Conservation (phyloP, 2,329 filamentous ascomycete genomes). For the Emmonsia crescens region DNA sequence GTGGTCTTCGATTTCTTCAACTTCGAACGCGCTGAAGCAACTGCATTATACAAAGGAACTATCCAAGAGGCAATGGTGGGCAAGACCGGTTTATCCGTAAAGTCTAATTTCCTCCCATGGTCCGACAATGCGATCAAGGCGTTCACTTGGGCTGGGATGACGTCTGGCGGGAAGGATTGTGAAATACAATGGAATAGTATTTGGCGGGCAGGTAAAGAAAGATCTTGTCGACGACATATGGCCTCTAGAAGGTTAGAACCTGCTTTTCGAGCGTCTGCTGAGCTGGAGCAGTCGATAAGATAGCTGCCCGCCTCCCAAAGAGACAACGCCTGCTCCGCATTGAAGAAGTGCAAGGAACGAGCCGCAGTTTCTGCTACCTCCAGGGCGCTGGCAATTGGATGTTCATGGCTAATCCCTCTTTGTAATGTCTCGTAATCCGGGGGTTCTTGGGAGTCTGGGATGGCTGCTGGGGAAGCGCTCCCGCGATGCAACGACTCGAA, state of each 20-base stretch:
- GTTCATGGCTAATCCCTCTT: slow-evolving; percentile 24
- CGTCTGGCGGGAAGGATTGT: slow-evolving; percentile 24
- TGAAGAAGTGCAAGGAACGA: slow-evolving; percentile 26
- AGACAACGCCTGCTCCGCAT: slow-evolving; percentile 29
- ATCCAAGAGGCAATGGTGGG: slow-evolving; percentile 31
- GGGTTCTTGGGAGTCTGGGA: slow-evolving; percentile 27
- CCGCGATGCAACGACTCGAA: slow-evolving; percentile 34
- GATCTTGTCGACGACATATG: slow-evolving; percentile 29
- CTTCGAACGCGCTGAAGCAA: slow-evolving; percentile 27
- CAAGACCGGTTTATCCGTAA: slow-evolving; percentile 28
- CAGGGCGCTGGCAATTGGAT: slow-evolving; percentile 25
- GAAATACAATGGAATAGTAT: slow-evolving; percentile 28
- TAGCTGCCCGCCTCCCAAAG: slow-evolving; percentile 32
- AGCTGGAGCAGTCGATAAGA: slow-evolving; percentile 26
- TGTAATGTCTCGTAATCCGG: slow-evolving; percentile 31
- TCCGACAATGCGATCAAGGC: slow-evolving; percentile 32
- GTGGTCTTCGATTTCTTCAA: slow-evolving; percentile 26
- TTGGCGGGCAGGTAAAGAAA: slow-evolving; percentile 25
- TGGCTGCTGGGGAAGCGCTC: slow-evolving; percentile 23
- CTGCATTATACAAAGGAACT: slow-evolving; percentile 28
- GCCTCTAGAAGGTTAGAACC: slow-evolving; percentile 28
- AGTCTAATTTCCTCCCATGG: slow-evolving; percentile 34
- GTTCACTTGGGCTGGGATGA: slow-evolving; percentile 29
- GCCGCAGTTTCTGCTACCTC: slow-evolving; percentile 30
- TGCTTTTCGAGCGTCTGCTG: slow-evolving; percentile 26